Base-by-base conservation (phyloP, 2,329 filamentous ascomycete species). In the Rhinocladiella mackenziei region DNA sequence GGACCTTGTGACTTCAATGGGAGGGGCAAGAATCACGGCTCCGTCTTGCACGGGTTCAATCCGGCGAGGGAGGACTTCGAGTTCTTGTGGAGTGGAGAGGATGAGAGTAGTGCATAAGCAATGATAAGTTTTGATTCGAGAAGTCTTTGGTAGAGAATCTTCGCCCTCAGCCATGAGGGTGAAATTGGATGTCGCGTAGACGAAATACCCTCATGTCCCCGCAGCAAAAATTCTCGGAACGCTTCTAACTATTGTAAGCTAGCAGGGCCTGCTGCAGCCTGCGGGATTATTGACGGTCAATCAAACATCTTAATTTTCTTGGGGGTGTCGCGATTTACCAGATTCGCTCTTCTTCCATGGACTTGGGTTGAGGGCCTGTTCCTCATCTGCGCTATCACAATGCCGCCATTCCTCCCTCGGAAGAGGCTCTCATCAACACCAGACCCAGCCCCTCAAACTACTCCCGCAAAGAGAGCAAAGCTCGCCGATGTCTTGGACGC, bases 71-170 rank as follows among this genome's bases (percentile, higher is more conserved):
- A 83, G 70, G 0, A 63, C 53, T 19, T 65, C 50, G 34, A 84
- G 65, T 2, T 69, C 60, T 26, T 76, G 72, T 1, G 76, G 77
- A 32, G 71, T 80, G 15, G 79, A 74, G 51, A 85, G 71, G 42
- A 84, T 66, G 51, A 84, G 74, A 55, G 81, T 74, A 33, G 71
- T 78, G 72, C 82, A 86, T 60, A 81, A 62, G 70, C 82, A 85
- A 60, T 74, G 78, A 61, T 79, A 77, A 13, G 75, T 51, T 25
- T 49, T 34, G 18, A 47, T 33, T 14, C 15, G 20, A 6, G 26
- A 15, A 15, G 17, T 34, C 1, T 8, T 13, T 18, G 19, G 18
- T 18, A 26, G 23, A 25, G 41, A 15, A 15, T 32, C 23, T 28
- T 32, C 29, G 19, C n/a, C n/a, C 22, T 49, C 42, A 20, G 35